Evolutionary conservation across 345 rosid genomes (phyloP), one percentile per base, ranked within the genome.

Genomic region (Orychophragmus violaceus): DNA sequence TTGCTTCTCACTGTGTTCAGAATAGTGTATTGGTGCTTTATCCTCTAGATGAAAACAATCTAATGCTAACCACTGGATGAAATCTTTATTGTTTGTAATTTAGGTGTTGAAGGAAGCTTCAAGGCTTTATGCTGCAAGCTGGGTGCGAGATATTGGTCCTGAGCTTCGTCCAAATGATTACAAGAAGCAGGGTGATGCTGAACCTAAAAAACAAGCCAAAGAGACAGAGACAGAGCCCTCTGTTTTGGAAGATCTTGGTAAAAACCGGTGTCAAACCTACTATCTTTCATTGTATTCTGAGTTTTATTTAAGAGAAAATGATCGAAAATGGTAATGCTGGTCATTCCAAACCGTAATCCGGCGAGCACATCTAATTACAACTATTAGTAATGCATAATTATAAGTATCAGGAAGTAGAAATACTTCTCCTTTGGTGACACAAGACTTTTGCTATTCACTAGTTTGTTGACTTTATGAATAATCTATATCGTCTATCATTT

Each of bases 91-190:
- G 6, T 57, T 74, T 68, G 59, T 14, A 45, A 54, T 50, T 46
- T 69, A 90, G 97, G 82, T 94, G 64, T 51, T 94, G 75, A 94
- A 87, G 78, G 88, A 88, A 81, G 99, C 97, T 9, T 82, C 95
- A 8, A 84, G 92, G 86, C 92, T 94, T 35, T 94, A 94, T 78
- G 87, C 77, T 46, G 95, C 89, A 0, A 94, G 99, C 66, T 88
- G 97, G 99, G 88, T 90, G 8, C 68, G 99, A 21, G 95, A 94
- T 59, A 94, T 88, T 75, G 97, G 95, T 81, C 97, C 95, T 71
- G 92, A 94, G 12, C 96, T 90, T 75, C 82, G 92, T 51, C 99
- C 97, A 2, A 78, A 84, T 68, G 89, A 88, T 71, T 87, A 82
- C 68, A 83, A 88, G 83, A 84, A 87, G 68, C 77, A 70, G 3